Evolutionary conservation across 2,329 filamentous ascomycete genomes (phyloP).

Genomic region (Penicillium crustosum): DNA sequence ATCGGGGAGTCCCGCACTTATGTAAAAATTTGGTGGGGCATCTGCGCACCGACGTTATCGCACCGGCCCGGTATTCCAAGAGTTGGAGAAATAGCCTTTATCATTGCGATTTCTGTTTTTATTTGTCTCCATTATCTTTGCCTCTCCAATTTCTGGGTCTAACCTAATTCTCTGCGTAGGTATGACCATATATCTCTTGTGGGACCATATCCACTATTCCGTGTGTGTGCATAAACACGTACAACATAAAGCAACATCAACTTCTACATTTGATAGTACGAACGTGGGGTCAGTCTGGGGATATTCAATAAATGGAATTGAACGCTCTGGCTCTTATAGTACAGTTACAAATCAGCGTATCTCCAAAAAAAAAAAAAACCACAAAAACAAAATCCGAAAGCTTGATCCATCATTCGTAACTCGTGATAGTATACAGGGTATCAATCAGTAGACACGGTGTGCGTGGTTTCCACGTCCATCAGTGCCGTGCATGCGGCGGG

Average conservation of each 20-base stretch:
- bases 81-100: background rate
- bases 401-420: background rate
- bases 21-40: constrained; percentile 17
- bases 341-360: background rate
- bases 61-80: constrained; percentile 2
- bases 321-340: background rate
- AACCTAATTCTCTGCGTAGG: too few species aligned
- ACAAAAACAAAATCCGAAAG: background rate
- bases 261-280: background rate
- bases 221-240: too few species aligned
- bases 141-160: too few species aligned
- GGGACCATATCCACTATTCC: too few species aligned
- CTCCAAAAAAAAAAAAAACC: background rate
- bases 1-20: constrained; percentile 13
- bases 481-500: constrained; percentile 71
- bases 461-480: constrained; percentile 61
- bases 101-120: background rate
- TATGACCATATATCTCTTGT: too few species aligned
- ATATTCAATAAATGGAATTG: background rate
- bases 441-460: constrained; percentile 22
- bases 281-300: too few species aligned
- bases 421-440: constrained; percentile 3
- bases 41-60: background rate
- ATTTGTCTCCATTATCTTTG: too few species aligned
- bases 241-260: background rate